Conservation (phyloP, 257 asterid genomes). For the Ajuga chamaepitys region DNA sequence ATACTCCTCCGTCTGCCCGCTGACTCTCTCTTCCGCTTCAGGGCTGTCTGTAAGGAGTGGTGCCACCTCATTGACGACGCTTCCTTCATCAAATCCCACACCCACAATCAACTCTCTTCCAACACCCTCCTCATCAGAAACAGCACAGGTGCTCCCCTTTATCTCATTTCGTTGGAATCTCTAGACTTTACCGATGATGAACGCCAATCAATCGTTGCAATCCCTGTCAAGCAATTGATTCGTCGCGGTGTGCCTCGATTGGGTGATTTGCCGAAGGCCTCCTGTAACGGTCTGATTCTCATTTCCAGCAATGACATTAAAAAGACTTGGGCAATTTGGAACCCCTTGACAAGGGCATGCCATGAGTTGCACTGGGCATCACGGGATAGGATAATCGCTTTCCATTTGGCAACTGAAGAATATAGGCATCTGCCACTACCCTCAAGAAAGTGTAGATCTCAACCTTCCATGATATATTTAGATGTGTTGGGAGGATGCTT, state of each 20-base stretch:
- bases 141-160: background rate
- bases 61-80: background rate
- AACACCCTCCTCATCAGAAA: background rate
- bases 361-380: background rate
- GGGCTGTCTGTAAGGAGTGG: background rate
- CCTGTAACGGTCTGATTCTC: conserved; percentile 3
- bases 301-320: background rate
- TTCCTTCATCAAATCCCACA: background rate
- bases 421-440: background rate
- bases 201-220: background rate
- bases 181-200: background rate
- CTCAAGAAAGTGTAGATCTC: background rate
- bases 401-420: background rate
- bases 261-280: background rate
- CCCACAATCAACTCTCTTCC: background rate
- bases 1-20: background rate
- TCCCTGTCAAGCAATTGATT: background rate
- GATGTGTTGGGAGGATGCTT: conserved; percentile 6
- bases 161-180: background rate
- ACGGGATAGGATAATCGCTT: background rate
- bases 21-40: background rate
- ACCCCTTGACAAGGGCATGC: background rate
- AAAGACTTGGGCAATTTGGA: background rate
- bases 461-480: fast-evolving
- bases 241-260: background rate